A percentile compares a stretch with the other conserved stretches of the same genome.
These are phyloP conservation scores for Kernera saxatilis DNA, from an alignment of 345 rosid genomes.

Conservation along the genomic window DNA sequence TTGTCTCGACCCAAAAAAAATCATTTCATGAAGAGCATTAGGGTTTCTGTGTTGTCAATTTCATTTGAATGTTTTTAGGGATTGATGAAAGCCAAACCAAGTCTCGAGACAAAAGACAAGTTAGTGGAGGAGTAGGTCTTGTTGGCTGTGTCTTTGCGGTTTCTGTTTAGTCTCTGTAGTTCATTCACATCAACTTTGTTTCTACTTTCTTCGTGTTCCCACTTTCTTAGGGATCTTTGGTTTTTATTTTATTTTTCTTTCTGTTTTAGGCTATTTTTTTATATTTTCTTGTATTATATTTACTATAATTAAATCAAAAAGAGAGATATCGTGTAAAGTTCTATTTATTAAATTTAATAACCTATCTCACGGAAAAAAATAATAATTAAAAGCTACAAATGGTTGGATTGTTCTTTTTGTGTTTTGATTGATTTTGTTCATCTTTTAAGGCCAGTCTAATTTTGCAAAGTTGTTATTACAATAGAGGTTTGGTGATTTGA, in stretches of 20 bases:
- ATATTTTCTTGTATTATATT: background rate
- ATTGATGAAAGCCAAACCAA: constrained; percentile 5
- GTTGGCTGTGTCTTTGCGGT: constrained; percentile 23
- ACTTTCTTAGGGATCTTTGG: constrained; percentile 12
- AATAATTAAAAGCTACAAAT: background rate
- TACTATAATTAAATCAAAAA: background rate
- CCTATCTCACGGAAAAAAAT: background rate
- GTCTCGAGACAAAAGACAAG: constrained; percentile 23
- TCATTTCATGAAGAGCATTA: background rate
- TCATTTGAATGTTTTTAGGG: constrained; percentile 4
- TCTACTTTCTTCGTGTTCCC: constrained; percentile 31
- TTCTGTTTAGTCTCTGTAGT: constrained; percentile 26
- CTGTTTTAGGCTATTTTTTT: background rate
- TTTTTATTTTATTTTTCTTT: background rate
- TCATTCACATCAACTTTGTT: constrained; percentile 26
- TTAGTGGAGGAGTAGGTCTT: constrained; percentile 32
- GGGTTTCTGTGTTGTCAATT: constrained; percentile 9
- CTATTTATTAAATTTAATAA: background rate
- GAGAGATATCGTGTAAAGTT: constrained; percentile 19
- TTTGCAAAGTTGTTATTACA: constrained; percentile 15
- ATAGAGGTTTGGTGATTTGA: constrained; percentile 5
- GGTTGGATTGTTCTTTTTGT: constrained; percentile 19
- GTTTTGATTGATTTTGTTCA: background rate
- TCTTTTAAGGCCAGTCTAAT: background rate
- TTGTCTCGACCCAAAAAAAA: background rate